Evolutionary conservation across 1,284 basidiomycete genomes (phyloP).

Genomic region (Ustilago nuda): DNA sequence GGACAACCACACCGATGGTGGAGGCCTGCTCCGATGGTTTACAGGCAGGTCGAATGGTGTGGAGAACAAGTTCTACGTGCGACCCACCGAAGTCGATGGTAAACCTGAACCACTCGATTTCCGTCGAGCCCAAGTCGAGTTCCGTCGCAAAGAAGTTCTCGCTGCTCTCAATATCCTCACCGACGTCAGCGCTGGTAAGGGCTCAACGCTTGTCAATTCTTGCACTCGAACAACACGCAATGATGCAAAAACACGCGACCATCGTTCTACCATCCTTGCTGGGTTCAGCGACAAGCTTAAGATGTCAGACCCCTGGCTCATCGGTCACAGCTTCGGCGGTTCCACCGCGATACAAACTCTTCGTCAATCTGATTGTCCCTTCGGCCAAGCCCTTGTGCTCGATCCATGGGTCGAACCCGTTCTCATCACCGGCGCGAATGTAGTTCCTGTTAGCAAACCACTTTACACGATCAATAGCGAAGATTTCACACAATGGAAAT

Average conservation of each 20-base stretch:
- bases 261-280: constrained; percentile 19
- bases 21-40: constrained; percentile 32
- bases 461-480: constrained; percentile 64
- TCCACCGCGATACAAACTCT: constrained; percentile 49
- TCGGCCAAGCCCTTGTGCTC: constrained; percentile 47
- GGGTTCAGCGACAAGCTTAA: constrained; percentile 44
- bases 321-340: constrained; percentile 62
- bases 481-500: constrained; percentile 57
- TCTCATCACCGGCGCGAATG: constrained; percentile 27
- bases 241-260: constrained; percentile 15
- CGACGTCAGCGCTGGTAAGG: constrained; percentile 45
- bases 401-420: constrained; percentile 60
- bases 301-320: constrained; percentile 41
- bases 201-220: constrained; percentile 9
- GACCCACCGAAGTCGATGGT: constrained; percentile 43
- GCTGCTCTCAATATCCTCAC: constrained; percentile 46
- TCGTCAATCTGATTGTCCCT: constrained; percentile 36
- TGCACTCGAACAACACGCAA: constrained; percentile 36
- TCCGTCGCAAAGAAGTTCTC: constrained; percentile 53
- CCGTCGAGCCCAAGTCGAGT: constrained; percentile 50
- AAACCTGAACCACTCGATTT: constrained; percentile 38
- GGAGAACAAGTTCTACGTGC: constrained; percentile 50
- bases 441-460: constrained; percentile 43
- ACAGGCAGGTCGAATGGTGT: constrained; percentile 22
- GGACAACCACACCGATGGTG: neutral